A percentile compares a stretch with the other conserved stretches of the same genome.
These are phyloP conservation scores for Komagataella pseudopastoris DNA, from an alignment of 805 yeast species.

Conservation along the genomic window DNA sequence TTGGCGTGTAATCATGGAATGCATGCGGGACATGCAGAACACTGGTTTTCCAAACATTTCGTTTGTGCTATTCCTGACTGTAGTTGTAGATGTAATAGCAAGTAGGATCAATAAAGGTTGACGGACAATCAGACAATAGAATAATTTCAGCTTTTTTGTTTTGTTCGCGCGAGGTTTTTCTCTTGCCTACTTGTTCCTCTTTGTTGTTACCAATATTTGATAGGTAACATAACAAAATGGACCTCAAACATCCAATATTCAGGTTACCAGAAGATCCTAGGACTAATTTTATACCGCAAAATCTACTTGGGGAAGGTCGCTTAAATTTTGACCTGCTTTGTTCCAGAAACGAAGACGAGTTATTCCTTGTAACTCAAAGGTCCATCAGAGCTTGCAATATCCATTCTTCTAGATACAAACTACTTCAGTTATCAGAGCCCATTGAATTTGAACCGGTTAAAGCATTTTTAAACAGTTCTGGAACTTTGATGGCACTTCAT, in stretches of 20 bases:
- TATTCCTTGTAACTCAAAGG: constrained; percentile 17
- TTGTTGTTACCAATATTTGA: not conserved
- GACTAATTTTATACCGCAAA: not conserved
- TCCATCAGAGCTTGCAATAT: constrained; percentile 18
- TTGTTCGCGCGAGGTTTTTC: not conserved
- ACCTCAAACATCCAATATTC: not conserved
- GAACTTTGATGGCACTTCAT: constrained; percentile 16
- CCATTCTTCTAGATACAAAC: constrained; percentile 11
- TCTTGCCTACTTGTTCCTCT: not conserved
- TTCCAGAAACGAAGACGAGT: constrained; percentile 6
- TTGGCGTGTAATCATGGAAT: constrained; percentile 84
- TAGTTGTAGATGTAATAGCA: constrained; percentile 64
- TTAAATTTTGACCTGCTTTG: not conserved
- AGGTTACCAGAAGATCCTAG: not conserved
- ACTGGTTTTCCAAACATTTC: constrained; percentile 83
- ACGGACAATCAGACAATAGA: not conserved
- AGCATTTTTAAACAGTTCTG: constrained; percentile 15
- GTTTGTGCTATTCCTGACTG: constrained; percentile 95
- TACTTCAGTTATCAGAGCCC: constrained; percentile 7
- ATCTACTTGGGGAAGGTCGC: not conserved
- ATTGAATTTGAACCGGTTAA: constrained; percentile 10
- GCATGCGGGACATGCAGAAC: constrained; percentile 93
- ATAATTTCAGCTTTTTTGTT: not conserved
- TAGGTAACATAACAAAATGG: not conserved
- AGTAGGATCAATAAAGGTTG: constrained; percentile 9